phyloP scores from a whole-genome alignment of 768 basidiomycete genomes.

The Kwoniella pini region DNA sequence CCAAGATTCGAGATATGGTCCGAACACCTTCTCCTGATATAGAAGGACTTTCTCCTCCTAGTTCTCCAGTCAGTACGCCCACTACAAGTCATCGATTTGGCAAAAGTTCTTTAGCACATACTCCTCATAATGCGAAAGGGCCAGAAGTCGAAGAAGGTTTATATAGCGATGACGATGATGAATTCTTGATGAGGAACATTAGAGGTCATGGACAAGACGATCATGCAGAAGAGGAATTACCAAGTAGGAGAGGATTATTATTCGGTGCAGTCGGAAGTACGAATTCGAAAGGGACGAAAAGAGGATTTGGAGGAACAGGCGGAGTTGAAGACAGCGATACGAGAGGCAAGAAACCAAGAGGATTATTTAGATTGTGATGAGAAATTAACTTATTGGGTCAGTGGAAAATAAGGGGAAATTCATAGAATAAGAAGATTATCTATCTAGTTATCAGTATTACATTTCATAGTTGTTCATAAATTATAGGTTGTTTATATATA shows the following conservation, averaged over 20 bases:
- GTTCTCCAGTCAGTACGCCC: conserved; percentile 19
- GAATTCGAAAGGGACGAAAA: conserved; percentile 6
- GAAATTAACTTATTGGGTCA: not conserved
- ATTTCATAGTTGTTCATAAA: conserved; percentile 2
- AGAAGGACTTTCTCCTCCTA: conserved; percentile 13
- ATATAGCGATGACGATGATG: conserved; percentile 21
- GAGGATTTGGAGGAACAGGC: not conserved
- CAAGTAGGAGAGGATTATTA: conserved; percentile 18
- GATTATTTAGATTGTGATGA: conserved; percentile 13
- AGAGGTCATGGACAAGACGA: not conserved
- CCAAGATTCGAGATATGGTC: not conserved
- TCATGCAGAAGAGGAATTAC: conserved; percentile 8
- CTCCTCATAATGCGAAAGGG: not conserved
- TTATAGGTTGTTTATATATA: not conserved
- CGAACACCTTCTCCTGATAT: conserved; percentile 14
- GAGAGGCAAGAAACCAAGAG: conserved; percentile 12
- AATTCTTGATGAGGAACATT: conserved; percentile 13
- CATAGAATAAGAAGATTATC: not conserved
- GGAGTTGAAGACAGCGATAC: not conserved
- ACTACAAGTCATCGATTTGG: conserved; percentile 15
- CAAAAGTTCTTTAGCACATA: not conserved
- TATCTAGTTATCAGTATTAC: not conserved
- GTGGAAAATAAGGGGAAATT: too few relatives aligned
- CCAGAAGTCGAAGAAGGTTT: conserved; percentile 1
- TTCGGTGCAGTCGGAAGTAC: conserved; percentile 7